Evolutionary conservation across 768 basidiomycete genomes (phyloP).

Genomic region (Filobasidium floriforme): DNA sequence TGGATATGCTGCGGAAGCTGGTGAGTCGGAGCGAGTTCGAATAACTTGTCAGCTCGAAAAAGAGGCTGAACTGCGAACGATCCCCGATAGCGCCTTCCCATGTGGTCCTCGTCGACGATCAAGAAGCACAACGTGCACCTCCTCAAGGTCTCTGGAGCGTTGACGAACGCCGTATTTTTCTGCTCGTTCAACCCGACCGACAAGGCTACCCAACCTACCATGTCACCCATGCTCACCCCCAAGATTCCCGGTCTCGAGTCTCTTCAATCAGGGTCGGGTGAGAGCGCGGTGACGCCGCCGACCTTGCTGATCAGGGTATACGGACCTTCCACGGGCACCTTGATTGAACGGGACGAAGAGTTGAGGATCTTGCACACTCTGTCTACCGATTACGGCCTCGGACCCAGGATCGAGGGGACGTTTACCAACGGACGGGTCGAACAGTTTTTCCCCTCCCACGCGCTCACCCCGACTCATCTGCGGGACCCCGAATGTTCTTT

Average conservation of each 20-base stretch:
- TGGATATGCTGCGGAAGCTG: slow-evolving; percentile 33
- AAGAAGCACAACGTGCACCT: slow-evolving; percentile 51
- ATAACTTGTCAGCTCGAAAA: slow-evolving; percentile 12
- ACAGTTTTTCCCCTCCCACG: slow-evolving; percentile 84
- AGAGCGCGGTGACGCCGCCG: slow-evolving; percentile 32
- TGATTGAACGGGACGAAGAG: slow-evolving; percentile 82
- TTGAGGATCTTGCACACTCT: slow-evolving; percentile 81
- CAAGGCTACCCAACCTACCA: slow-evolving; percentile 34
- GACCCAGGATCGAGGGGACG: slow-evolving; percentile 85
- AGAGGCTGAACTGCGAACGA: background rate
- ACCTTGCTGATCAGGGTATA: slow-evolving; percentile 87
- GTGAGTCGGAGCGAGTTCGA: slow-evolving; percentile 19
- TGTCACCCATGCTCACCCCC: slow-evolving; percentile 32
- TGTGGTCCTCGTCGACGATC: slow-evolving; percentile 40
- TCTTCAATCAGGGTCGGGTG: background rate
- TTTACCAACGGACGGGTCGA: slow-evolving; percentile 93
- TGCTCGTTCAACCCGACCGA: slow-evolving; percentile 58
- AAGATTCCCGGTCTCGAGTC: slow-evolving; percentile 23
- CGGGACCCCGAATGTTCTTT: slow-evolving; percentile 66
- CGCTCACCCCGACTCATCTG: slow-evolving; percentile 69
- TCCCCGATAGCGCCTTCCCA: slow-evolving; percentile 25
- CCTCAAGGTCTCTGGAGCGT: slow-evolving; percentile 75
- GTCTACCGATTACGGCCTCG: slow-evolving; percentile 77
- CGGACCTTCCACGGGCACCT: slow-evolving; percentile 71
- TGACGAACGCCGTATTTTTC: slow-evolving; percentile 96